Conservation (phyloP, 306 rosid genomes). For the Rosa lucieae region DNA sequence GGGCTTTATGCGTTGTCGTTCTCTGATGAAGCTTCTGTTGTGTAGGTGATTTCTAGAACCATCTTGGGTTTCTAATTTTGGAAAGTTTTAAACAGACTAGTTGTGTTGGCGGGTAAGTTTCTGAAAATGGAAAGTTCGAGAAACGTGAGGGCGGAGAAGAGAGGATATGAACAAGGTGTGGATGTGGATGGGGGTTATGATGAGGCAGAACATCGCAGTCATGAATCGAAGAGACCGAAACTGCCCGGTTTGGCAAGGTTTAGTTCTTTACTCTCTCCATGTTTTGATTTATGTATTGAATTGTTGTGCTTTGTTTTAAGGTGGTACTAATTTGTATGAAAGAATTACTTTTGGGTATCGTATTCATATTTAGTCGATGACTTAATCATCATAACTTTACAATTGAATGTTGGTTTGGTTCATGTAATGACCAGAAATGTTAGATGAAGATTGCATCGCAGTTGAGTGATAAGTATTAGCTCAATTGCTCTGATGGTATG, state of each 20-base stretch:
- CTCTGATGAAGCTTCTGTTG: slow-evolving; percentile 47
- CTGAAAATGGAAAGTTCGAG: slow-evolving; percentile 67
- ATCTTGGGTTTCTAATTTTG: slow-evolving; percentile 44
- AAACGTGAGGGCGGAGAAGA: slow-evolving; percentile 55
- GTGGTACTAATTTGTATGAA: background rate
- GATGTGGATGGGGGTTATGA: slow-evolving; percentile 25
- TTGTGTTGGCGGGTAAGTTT: slow-evolving; percentile 38
- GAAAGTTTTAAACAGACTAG: slow-evolving; percentile 20
- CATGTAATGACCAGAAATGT: background rate
- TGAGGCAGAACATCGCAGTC: slow-evolving; percentile 28
- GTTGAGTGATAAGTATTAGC: background rate
- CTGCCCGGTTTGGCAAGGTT: slow-evolving; percentile 82
- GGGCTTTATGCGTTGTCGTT: background rate
- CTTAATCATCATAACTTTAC: background rate
- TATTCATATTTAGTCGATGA: background rate
- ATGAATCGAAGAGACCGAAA: slow-evolving; percentile 59
- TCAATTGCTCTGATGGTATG: slow-evolving; percentile 7
- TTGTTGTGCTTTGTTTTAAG: background rate
- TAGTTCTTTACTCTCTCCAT: background rate
- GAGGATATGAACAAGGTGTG: slow-evolving; percentile 48
- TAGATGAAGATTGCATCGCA: background rate
- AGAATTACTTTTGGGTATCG: background rate
- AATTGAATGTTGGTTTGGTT: background rate
- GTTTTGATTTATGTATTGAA: background rate
- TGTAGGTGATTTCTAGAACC: background rate